Conservation (phyloP, 768 basidiomycete genomes). For the Trametes punicea region DNA sequence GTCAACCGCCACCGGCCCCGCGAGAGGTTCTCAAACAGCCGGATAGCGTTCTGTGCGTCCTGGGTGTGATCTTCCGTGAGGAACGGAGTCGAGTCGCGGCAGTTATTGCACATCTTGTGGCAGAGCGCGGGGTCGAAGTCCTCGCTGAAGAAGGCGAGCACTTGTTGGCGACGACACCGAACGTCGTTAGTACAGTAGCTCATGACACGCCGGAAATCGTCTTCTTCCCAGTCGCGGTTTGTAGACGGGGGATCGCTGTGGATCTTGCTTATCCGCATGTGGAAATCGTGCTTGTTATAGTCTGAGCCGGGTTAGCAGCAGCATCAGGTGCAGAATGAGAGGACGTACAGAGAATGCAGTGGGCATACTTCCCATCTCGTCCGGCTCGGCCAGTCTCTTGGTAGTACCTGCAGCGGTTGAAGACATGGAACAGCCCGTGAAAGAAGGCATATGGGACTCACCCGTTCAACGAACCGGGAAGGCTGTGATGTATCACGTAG, state of each 20-base stretch:
- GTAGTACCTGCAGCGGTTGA: conserved; percentile 63
- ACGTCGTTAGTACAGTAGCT: conserved; percentile 76
- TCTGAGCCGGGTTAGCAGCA: conserved; percentile 38
- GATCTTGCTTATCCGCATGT: conserved; percentile 57
- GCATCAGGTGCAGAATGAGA: neutral
- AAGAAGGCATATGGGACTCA: conserved; percentile 36
- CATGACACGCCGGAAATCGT: conserved; percentile 65
- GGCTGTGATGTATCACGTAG: conserved; percentile 84
- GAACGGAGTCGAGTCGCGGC: conserved; percentile 40
- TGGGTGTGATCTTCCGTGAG: conserved; percentile 28
- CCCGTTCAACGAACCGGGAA: conserved; percentile 85
- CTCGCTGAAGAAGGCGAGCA: conserved; percentile 90
- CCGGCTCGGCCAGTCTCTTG: conserved; percentile 98
- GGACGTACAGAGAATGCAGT: conserved; percentile 81
- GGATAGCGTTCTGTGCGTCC: conserved; percentile 8
- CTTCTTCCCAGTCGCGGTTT: conserved; percentile 55
- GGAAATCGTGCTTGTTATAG: conserved; percentile 60
- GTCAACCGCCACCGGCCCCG: conserved; percentile 40
- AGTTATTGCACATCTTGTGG: conserved; percentile 78
- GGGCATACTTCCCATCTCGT: conserved; percentile 78
- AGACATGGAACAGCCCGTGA: neutral
- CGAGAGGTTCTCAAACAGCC: neutral
- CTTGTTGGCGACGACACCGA: conserved; percentile 82
- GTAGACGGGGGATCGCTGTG: conserved; percentile 47
- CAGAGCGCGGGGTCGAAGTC: conserved; percentile 68